These are phyloP conservation scores for Xanthoconium separans DNA, from an alignment of 1,284 basidiomycete species.

Conservation along the genomic window DNA sequence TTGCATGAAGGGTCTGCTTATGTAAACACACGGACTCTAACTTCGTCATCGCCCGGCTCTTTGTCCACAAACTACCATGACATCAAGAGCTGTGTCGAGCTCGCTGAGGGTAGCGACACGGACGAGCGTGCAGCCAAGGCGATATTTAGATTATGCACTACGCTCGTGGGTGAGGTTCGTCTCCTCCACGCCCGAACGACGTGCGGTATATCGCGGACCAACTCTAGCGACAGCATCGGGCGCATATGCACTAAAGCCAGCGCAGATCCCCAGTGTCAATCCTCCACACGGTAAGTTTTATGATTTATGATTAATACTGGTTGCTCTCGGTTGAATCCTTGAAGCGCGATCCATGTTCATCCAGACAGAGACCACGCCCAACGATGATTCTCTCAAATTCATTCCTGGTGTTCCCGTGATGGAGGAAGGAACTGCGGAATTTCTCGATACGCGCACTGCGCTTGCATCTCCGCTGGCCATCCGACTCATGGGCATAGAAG, in stretches of 20 bases:
- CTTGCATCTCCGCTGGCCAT: constrained; percentile 89
- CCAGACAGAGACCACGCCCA: constrained; percentile 96
- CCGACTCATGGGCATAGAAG: constrained; percentile 90
- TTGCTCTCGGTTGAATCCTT: neutral
- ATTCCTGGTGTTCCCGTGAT: constrained; percentile 92
- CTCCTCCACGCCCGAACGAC: constrained; percentile 24
- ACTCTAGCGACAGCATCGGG: constrained; percentile 39
- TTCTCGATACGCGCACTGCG: constrained; percentile 85
- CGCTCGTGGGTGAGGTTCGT: constrained; percentile 27
- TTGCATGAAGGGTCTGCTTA: constrained; percentile 15
- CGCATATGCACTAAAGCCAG: constrained; percentile 23
- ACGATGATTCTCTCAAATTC: constrained; percentile 97
- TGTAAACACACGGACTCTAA: constrained; percentile 13
- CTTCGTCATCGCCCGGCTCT: neutral
- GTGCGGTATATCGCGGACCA: constrained; percentile 33
- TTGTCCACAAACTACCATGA: constrained; percentile 19
- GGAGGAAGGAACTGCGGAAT: constrained; percentile 87
- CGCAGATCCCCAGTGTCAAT: constrained; percentile 5
- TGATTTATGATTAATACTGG: neutral
- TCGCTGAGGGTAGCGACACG: constrained; percentile 17
- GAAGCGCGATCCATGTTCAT: constrained; percentile 92
- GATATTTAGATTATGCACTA: constrained; percentile 6
- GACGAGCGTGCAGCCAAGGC: constrained; percentile 1
- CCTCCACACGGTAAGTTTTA: constrained; percentile 32
- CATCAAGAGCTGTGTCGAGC: constrained; percentile 15